Conservation (phyloP, 345 rosid genomes). For the Citrus sp. region DNA sequence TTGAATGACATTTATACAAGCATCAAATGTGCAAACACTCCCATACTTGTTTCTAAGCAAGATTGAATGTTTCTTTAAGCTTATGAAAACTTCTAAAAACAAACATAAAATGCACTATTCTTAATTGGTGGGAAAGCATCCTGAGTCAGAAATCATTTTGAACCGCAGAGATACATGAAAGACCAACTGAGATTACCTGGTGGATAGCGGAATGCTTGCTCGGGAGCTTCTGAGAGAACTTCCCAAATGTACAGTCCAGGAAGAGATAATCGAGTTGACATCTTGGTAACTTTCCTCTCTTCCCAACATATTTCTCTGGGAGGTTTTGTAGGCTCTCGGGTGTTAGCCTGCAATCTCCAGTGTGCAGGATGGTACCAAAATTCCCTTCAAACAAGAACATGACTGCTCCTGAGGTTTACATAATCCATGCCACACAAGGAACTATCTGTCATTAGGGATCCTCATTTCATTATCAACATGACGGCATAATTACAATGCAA, state of each 20-base stretch:
- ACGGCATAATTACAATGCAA: no score
- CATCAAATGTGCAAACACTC: not conserved
- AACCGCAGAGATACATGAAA: not conserved
- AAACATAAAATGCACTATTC: not conserved
- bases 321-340: constrained; percentile 52
- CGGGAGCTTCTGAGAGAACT: constrained; percentile 52
- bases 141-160: not conserved
- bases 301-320: constrained; percentile 54
- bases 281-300: constrained; percentile 42
- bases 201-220: constrained; percentile 62
- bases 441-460: not conserved
- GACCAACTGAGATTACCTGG: constrained; percentile 48
- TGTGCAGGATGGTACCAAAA: constrained; percentile 82
- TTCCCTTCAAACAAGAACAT: constrained; percentile 89
- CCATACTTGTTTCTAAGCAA: not conserved
- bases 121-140: not conserved
- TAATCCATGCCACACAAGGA: constrained; percentile 26
- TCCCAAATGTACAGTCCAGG: constrained; percentile 87
- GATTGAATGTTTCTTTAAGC: not conserved
- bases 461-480: no score
- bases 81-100: not conserved
- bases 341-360: constrained; percentile 92
- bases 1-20: not conserved
- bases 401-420: constrained; percentile 74
- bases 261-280: constrained; percentile 67